These are phyloP conservation scores for Penicillium sp. DNA, from an alignment of 2,329 filamentous ascomycete genomes.

Conservation along the genomic window DNA sequence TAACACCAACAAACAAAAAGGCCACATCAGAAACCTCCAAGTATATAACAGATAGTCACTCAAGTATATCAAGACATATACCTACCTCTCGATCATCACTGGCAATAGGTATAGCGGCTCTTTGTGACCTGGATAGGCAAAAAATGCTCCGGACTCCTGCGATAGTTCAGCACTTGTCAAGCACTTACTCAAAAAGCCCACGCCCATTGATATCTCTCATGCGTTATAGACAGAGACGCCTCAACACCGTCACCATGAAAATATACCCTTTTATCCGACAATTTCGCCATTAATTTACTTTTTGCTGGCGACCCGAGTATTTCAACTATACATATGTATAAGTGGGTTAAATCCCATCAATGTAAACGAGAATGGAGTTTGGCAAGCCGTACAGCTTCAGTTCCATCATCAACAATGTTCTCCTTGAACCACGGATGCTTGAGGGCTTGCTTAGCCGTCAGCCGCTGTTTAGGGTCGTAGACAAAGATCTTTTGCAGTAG, in stretches of 20 bases:
- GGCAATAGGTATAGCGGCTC: neutral
- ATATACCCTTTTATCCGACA: neutral
- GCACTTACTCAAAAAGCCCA: neutral
- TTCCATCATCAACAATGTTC: slow-evolving; percentile 61
- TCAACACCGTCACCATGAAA: neutral
- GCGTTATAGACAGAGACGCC: neutral
- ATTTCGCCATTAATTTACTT: slow-evolving; percentile 2
- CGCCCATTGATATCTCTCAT: neutral
- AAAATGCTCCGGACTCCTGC: neutral
- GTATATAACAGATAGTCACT: neutral
- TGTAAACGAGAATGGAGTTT: slow-evolving; percentile 9
- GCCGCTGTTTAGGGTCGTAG: slow-evolving; percentile 62
- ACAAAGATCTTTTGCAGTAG: slow-evolving; percentile 61
- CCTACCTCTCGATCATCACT: neutral
- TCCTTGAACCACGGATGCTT: slow-evolving; percentile 66
- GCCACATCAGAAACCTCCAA: neutral
- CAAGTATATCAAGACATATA: neutral
- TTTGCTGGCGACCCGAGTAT: slow-evolving; percentile 10
- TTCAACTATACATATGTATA: slow-evolving; percentile 11
- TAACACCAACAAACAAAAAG: neutral
- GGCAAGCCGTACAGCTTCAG: slow-evolving; percentile 57
- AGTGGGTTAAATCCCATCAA: slow-evolving; percentile 5
- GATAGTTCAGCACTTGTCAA: neutral
- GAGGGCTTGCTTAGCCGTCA: slow-evolving; percentile 61
- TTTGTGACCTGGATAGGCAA: neutral